Evolutionary conservation across 176 grass and related monocot species (phyloP).

Genomic region (Ampelocalamus luodianensis): DNA sequence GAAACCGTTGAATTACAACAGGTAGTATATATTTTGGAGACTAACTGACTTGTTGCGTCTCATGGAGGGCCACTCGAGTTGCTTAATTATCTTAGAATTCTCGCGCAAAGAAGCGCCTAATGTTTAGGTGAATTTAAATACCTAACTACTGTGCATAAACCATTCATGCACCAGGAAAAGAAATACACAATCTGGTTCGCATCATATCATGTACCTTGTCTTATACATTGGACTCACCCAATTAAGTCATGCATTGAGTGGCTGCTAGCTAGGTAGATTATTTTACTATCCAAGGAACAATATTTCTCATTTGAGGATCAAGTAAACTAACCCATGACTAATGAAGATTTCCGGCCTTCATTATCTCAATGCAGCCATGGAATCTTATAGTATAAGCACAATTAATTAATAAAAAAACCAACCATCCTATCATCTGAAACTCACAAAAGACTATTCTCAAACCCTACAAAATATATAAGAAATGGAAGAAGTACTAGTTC

Average conservation of each 20-base stretch:
- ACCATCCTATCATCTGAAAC: neutral
- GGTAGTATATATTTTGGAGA: too few relatives aligned
- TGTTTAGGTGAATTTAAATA: too few relatives aligned
- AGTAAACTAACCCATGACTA: neutral
- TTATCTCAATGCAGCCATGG: slow-evolving; percentile 13
- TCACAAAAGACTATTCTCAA: too few relatives aligned
- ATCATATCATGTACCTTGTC: neutral
- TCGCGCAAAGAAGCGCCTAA: too few relatives aligned
- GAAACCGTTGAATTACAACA: too few relatives aligned
- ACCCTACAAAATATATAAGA: too few relatives aligned
- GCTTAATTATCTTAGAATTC: slow-evolving; percentile 5
- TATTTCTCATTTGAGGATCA: neutral
- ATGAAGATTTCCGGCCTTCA: slow-evolving; percentile 12
- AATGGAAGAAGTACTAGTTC: too few relatives aligned
- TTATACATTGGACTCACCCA: neutral
- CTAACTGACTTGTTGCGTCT: too few relatives aligned
- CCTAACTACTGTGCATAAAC: too few relatives aligned
- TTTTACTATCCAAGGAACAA: neutral
- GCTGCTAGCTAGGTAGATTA: neutral
- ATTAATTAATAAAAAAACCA: neutral
- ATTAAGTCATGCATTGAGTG: neutral
- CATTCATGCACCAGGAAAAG: too few relatives aligned
- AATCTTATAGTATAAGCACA: neutral
- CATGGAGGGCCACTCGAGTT: too few relatives aligned
- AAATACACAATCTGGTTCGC: too few relatives aligned